Evolutionary conservation across 2,329 filamentous ascomycete species (phyloP).

Genomic region (Biscogniauxia mediterranea): DNA sequence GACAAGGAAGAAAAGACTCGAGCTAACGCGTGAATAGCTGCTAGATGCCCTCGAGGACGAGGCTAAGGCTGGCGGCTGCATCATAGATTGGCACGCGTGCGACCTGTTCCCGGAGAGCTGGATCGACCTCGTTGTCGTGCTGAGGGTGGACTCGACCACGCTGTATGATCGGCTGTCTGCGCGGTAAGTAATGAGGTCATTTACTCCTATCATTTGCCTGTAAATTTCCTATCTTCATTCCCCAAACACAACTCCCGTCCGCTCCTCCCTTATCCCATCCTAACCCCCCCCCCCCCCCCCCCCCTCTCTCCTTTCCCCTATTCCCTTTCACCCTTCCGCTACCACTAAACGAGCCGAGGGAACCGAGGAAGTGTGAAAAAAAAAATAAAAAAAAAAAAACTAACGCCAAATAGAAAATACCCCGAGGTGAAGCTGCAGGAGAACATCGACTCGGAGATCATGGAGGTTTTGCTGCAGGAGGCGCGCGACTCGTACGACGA

Average conservation of each 20-base stretch:
- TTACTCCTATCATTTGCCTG: background rate
- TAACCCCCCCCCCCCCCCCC: background rate
- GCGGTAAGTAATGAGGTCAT: slow-evolving; percentile 48
- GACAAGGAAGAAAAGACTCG: slow-evolving; percentile 15
- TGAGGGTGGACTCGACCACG: slow-evolving; percentile 75
- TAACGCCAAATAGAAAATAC: slow-evolving; percentile 60
- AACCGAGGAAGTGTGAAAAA: no score
- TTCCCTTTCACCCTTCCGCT: background rate
- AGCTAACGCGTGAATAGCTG: slow-evolving; percentile 48
- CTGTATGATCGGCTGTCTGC: slow-evolving; percentile 81
- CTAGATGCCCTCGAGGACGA: slow-evolving; percentile 87
- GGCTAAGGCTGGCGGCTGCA: slow-evolving; percentile 72
- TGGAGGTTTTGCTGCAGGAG: slow-evolving; percentile 90
- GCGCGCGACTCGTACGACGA: slow-evolving; percentile 82
- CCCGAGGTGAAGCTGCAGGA: slow-evolving; percentile 86
- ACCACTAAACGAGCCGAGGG: no score
- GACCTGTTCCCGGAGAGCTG: slow-evolving; percentile 90
- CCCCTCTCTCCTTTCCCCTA: no score
- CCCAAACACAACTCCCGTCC: background rate
- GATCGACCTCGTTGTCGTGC: slow-evolving; percentile 92
- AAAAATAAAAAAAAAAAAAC: background rate
- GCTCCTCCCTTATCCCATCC: background rate
- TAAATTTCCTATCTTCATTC: background rate
- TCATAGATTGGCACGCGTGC: slow-evolving; percentile 98
- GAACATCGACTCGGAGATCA: slow-evolving; percentile 96